Percentiles rank a stretch among this genome's conserved stretches.
These are phyloP conservation scores for Fraxinus americana DNA, from an alignment of 257 asterid species.

Conservation along the genomic window DNA sequence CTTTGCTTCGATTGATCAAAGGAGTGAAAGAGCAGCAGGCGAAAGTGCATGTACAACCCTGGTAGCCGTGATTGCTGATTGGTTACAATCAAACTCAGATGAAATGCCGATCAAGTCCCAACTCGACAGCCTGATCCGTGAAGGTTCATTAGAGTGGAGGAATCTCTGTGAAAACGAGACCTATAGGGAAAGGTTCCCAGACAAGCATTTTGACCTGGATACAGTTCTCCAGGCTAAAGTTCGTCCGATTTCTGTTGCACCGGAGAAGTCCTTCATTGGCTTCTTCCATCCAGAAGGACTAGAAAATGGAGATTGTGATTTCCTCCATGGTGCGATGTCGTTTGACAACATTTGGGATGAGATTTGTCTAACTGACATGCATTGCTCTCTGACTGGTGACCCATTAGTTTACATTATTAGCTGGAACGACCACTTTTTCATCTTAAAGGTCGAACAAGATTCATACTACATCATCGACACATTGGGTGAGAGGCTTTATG, in stretches of 20 bases:
- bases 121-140: constrained; percentile 77
- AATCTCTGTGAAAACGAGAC: constrained; percentile 67
- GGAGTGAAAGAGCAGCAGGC: constrained; percentile 84
- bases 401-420: constrained; percentile 63
- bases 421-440: constrained; percentile 87
- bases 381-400: constrained; percentile 19
- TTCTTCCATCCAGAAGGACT: constrained; percentile 73
- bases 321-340: constrained; percentile 76
- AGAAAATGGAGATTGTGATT: constrained; percentile 57
- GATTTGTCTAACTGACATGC: constrained; percentile 37
- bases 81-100: constrained; percentile 58
- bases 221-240: constrained; percentile 69
- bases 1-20: constrained; percentile 85
- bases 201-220: constrained; percentile 89
- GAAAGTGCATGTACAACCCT: constrained; percentile 90
- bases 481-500: constrained; percentile 81
- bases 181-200: constrained; percentile 64
- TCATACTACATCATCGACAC: constrained; percentile 79
- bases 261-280: constrained; percentile 73
- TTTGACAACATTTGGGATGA: constrained; percentile 89
- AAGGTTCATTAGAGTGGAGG: constrained; percentile 89
- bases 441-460: constrained; percentile 66
- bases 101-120: constrained; percentile 83
- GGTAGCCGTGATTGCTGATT: constrained; percentile 85
- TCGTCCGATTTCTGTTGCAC: constrained; percentile 58